phyloP scores from a whole-genome alignment of 208 protist species.

The Leishmania guyanensis region DNA sequence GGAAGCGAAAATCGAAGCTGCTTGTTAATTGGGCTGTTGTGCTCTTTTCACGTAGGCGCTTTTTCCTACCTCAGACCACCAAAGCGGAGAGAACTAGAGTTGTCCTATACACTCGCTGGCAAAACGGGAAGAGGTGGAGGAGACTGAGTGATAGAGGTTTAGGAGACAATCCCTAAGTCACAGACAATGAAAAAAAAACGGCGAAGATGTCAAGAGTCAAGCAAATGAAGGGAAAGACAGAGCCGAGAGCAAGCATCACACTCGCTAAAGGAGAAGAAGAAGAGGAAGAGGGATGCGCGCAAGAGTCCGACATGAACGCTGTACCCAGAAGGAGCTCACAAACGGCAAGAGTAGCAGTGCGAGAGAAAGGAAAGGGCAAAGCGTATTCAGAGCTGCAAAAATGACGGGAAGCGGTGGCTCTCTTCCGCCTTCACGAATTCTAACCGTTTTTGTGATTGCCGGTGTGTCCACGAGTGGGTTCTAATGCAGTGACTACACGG shows the following conservation, averaged over 20 bases:
- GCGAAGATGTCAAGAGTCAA: background rate
- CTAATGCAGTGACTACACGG: background rate
- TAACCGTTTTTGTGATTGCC: background rate
- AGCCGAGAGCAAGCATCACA: background rate
- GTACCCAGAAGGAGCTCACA: background rate
- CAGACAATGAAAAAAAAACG: background rate
- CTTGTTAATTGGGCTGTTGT: too few relatives aligned
- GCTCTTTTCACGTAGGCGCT: too few relatives aligned
- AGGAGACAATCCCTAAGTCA: background rate
- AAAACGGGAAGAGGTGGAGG: background rate
- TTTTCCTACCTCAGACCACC: too few relatives aligned
- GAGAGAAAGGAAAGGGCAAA: background rate
- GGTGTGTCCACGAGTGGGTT: background rate
- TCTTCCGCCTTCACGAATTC: background rate
- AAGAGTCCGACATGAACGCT: background rate
- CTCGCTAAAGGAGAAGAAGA: background rate
- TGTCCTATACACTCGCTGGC: background rate
- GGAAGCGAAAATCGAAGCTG: too few relatives aligned
- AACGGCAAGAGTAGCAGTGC: background rate
- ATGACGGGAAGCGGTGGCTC: background rate
- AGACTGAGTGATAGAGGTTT: background rate
- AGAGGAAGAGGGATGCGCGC: background rate
- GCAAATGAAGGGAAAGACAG: background rate
- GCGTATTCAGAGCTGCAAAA: background rate
- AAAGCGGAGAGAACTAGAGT: background rate